These are phyloP conservation scores for Exophiala xenobiotica DNA, from an alignment of 2,329 filamentous ascomycete species.

Conservation along the genomic window DNA sequence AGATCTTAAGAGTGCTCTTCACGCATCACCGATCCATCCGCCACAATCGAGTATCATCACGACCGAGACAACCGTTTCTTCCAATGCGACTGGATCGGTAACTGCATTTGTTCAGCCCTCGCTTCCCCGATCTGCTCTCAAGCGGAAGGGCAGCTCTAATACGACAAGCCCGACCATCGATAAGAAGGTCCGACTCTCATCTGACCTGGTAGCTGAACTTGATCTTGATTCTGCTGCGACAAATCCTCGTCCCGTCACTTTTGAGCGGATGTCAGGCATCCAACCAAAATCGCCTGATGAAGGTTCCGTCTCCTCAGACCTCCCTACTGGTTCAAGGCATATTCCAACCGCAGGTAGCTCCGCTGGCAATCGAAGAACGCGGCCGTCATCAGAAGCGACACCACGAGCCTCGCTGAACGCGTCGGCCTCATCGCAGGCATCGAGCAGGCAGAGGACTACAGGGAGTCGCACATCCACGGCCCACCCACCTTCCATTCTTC, in stretches of 20 bases:
- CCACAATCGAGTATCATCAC: slow-evolving; percentile 2
- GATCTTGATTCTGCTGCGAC: slow-evolving; percentile 11
- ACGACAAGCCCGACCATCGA: slow-evolving; percentile 15
- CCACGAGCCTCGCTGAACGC: slow-evolving; percentile 13
- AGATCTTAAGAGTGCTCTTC: slow-evolving; percentile 9
- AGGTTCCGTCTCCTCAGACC: slow-evolving; percentile 26
- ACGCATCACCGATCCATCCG: slow-evolving; percentile 16
- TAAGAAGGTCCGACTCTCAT: slow-evolving; percentile 12
- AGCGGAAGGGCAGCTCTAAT: slow-evolving; percentile 24
- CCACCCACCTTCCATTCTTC: slow-evolving; percentile 40
- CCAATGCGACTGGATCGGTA: slow-evolving; percentile 22
- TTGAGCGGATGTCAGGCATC: slow-evolving; percentile 30
- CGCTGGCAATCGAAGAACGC: slow-evolving; percentile 13
- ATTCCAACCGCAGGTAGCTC: slow-evolving; percentile 5
- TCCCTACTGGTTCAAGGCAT: slow-evolving; percentile 14
- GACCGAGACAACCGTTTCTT: slow-evolving; percentile 11
- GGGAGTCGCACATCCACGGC: slow-evolving; percentile 25
- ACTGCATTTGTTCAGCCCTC: slow-evolving; percentile 20
- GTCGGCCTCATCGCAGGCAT: slow-evolving; percentile 16
- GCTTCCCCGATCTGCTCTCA: slow-evolving; percentile 26
- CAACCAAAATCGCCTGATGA: slow-evolving; percentile 28
- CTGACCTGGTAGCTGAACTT: slow-evolving; percentile 6
- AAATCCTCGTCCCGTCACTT: slow-evolving; percentile 23
- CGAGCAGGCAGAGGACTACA: slow-evolving; percentile 6
- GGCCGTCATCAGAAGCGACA: slow-evolving; percentile 18